Base-by-base conservation (phyloP, 257 asterid species). In the Knoxia roxburghii region DNA sequence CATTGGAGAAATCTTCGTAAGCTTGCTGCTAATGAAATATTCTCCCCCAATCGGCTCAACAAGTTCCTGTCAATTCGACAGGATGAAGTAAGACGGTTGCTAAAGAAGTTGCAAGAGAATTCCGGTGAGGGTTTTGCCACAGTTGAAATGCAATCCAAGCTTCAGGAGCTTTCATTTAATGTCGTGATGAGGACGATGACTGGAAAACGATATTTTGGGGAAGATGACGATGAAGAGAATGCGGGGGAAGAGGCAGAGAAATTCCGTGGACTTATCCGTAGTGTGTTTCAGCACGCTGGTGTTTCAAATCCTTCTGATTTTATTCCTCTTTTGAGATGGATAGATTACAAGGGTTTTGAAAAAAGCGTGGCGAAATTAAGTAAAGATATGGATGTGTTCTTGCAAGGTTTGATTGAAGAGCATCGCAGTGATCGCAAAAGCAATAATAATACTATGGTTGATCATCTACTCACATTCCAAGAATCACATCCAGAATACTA, bases 1-100 rank as follows among this genome's bases (percentile, higher is more conserved):
- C 41, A 37, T 9, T 37, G 41, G 41, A 4, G 41, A 37, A 37
- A 37, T 9, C 41, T 37, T 9, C 41, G 41, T 3, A 37, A 37
- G 9, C 41, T 37, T 9, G 41, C 6, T 37, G 41, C 41, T 0
- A 17, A 41, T 32, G 69, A 66, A 39, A 66, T 66, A 26, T 32
- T 51, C 27, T 66, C 70, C 29, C 39, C 70, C 6, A 2, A 37
- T 14, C 70, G 70, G 23, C 59, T 66, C 11, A 50, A 29, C 61
- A 32, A 18, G 50, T 66, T 66, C 32, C 43, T 29, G 0, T 48
- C 49, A 18, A 66, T 51, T 5, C 32, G 70, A 32, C 23, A 50
- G n/a, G 61, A 66, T 33, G 70, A 51, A 33, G n/a, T 35, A 45
- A 50, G 33, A 4, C 13, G 52, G 27, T 35, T 66, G 43, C 61